phyloP scores from a whole-genome alignment of 148 eudicot species.

The Rhododendron ovatum region DNA sequence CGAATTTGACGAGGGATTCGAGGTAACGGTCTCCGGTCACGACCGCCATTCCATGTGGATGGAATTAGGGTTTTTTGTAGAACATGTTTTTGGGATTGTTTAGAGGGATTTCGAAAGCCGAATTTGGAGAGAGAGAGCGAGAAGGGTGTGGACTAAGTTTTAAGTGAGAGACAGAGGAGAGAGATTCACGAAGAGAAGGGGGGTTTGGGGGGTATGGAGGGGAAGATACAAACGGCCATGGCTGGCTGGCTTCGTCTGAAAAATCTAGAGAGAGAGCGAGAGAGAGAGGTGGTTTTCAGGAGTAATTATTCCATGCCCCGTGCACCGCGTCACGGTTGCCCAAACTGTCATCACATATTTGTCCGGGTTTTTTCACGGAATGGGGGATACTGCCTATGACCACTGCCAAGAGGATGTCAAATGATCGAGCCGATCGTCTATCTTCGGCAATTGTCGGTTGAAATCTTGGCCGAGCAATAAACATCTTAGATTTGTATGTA shows the following conservation, averaged over 20 bases:
- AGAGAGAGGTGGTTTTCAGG: background rate
- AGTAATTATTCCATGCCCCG: background rate
- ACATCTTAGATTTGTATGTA: fast-evolving
- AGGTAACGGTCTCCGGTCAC: conserved; percentile 88
- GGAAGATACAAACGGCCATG: conserved; percentile 15
- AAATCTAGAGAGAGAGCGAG: background rate
- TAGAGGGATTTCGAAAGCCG: background rate
- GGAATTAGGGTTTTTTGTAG: background rate
- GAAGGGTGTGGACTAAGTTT: background rate
- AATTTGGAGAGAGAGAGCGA: background rate
- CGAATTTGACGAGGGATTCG: conserved; percentile 73
- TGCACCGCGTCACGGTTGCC: background rate
- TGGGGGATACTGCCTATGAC: too few relatives aligned
- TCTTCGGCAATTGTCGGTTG: too few relatives aligned
- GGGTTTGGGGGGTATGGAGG: conserved; percentile 24
- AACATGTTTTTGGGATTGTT: background rate
- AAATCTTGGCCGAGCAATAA: too few relatives aligned
- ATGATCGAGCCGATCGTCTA: too few relatives aligned
- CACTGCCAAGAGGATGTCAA: too few relatives aligned
- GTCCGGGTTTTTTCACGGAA: too few relatives aligned
- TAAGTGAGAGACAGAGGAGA: background rate
- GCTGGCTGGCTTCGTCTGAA: background rate
- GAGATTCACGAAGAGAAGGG: conserved; percentile 1
- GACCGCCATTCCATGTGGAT: conserved; percentile 34
- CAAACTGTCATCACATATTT: too few relatives aligned